These are phyloP conservation scores for sweet orange (Citrus sinensis) DNA, from an alignment of 345 rosid species.

Conservation along the genomic window DNA sequence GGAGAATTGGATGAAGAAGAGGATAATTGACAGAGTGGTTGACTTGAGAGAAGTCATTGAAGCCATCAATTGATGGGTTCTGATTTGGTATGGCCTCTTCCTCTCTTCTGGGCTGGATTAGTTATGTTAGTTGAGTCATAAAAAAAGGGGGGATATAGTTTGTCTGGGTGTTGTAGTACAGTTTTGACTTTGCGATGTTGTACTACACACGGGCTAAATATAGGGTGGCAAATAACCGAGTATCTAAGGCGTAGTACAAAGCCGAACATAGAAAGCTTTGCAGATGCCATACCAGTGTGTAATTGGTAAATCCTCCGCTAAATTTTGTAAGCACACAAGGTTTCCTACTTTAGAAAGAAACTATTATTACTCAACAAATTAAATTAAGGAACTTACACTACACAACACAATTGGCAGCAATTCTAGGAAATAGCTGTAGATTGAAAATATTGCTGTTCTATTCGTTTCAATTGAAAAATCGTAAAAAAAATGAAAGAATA, in stretches of 20 bases:
- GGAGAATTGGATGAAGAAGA: constrained; percentile 38
- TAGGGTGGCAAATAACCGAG: not conserved
- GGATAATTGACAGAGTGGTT: constrained; percentile 32
- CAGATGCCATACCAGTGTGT: not conserved
- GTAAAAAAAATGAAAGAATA: no score
- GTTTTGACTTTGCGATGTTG: constrained; percentile 13
- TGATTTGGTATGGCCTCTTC: no score
- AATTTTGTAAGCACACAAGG: not conserved
- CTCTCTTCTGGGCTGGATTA: not conserved
- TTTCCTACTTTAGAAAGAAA: not conserved
- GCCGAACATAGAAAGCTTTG: not conserved
- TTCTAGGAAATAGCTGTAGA: no score
- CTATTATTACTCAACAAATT: not conserved
- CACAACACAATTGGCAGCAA: not conserved
- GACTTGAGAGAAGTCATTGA: constrained; percentile 28
- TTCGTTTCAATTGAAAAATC: no score
- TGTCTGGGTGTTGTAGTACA: constrained; percentile 17
- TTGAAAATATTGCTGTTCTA: no score
- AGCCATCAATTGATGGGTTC: constrained; percentile 18
- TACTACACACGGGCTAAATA: not conserved
- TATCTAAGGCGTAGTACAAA: not conserved
- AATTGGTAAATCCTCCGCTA: not conserved
- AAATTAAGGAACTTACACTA: not conserved
- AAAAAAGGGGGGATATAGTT: not conserved
- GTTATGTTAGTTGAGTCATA: not conserved